phyloP scores from a whole-genome alignment of 495 filamentous ascomycete genomes.

The Pseudevernia furfuracea region DNA sequence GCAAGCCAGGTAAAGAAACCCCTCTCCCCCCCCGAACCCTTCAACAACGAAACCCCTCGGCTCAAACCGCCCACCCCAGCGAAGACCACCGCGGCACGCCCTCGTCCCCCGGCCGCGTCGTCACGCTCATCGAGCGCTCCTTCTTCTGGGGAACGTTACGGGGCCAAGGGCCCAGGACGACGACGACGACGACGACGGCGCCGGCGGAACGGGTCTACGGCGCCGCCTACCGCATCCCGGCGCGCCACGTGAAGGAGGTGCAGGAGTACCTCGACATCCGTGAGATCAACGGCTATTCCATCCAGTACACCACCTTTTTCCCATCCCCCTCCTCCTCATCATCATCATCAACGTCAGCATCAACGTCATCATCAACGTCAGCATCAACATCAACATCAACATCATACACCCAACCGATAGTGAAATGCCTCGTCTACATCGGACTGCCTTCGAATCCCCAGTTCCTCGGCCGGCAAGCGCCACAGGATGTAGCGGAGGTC shows the following conservation, averaged over 20 bases:
- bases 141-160: constrained; percentile 80
- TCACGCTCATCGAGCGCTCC: constrained; percentile 75
- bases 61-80: constrained; percentile 39
- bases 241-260: constrained; percentile 67
- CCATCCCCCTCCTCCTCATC: constrained; percentile 5
- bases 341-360: no score
- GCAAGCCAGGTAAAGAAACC: constrained; percentile 59
- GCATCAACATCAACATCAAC: neutral
- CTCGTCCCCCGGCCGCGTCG: constrained; percentile 77
- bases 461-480: constrained; percentile 77
- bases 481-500: constrained; percentile 72
- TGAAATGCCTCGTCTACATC: constrained; percentile 74
- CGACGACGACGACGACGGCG: neutral
- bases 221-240: constrained; percentile 80
- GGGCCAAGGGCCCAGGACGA: constrained; percentile 49
- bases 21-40: neutral
- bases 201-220: constrained; percentile 53
- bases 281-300: constrained; percentile 93
- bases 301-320: constrained; percentile 73
- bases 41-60: no score
- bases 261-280: constrained; percentile 88
- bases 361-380: neutral
- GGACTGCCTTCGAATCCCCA: constrained; percentile 90
- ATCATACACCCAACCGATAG: constrained; percentile 31
- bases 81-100: constrained; percentile 94